Conservation (phyloP, 1,139 yeast genomes). For the Yamadazyma aaseri region DNA sequence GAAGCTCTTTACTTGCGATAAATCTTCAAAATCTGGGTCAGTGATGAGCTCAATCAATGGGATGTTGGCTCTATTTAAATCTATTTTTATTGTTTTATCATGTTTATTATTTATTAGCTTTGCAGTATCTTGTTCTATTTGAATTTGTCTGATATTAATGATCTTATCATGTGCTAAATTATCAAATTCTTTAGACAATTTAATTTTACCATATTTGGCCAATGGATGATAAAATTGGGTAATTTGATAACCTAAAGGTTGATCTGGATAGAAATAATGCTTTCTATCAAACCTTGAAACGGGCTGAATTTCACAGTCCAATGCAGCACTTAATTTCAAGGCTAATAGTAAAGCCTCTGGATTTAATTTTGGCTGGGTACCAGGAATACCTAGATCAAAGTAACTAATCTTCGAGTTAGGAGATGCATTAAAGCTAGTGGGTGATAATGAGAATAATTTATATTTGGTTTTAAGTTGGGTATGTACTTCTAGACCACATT, state of each 20-base stretch:
- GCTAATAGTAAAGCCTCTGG: conserved; percentile 74
- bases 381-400: conserved; percentile 88
- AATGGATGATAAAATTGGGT: conserved; percentile 87
- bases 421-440: conserved; percentile 43
- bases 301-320: conserved; percentile 58
- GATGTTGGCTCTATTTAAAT: conserved; percentile 78
- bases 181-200: conserved; percentile 51
- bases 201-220: conserved; percentile 63
- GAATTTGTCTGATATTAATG: conserved; percentile 69
- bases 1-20: conserved; percentile 73
- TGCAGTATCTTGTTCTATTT: conserved; percentile 94
- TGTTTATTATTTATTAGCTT: conserved; percentile 60
- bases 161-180: conserved; percentile 40
- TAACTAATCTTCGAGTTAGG: conserved; percentile 76
- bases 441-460: conserved; percentile 72
- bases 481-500: conserved; percentile 91
- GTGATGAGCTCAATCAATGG: conserved; percentile 93
- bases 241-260: conserved; percentile 93
- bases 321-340: conserved; percentile 68
- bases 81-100: conserved; percentile 53
- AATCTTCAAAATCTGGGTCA: conserved; percentile 73
- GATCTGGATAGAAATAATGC: conserved; percentile 95
- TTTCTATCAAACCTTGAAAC: conserved; percentile 81
- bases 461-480: conserved; percentile 75
- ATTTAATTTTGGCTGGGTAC: conserved; percentile 84